phyloP scores from a whole-genome alignment of 1,284 basidiomycete genomes.

The Salmacisia buchloeana region DNA sequence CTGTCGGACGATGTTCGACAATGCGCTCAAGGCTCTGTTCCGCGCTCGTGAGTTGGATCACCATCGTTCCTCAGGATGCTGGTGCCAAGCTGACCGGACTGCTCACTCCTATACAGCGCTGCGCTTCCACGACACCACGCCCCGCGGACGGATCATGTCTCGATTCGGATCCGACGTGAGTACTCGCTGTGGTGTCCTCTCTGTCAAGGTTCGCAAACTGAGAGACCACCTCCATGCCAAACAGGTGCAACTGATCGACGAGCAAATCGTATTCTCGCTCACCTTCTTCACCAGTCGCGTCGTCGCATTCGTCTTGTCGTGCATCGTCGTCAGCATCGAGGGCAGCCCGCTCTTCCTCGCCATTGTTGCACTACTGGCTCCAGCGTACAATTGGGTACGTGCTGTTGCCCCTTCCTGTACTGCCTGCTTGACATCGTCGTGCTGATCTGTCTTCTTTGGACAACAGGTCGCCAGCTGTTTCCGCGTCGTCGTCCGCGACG shows the following conservation, averaged over 20 bases:
- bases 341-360: background rate
- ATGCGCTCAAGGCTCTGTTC: background rate
- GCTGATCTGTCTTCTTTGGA: background rate
- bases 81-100: no score
- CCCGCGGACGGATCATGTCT: background rate
- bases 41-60: no score
- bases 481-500: background rate
- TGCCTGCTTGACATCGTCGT: background rate
- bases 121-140: slow-evolving; percentile 2
- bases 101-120: no score
- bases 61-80: no score
- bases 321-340: background rate
- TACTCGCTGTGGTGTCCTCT: background rate
- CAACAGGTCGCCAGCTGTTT: background rate
- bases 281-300: background rate
- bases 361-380: background rate
- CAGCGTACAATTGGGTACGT: background rate
- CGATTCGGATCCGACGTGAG: slow-evolving; percentile 2
- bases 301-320: background rate
- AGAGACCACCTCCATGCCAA: background rate
- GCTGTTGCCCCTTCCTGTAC: no score
- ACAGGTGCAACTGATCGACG: background rate
- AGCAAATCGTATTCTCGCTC: background rate
- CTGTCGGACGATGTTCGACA: background rate
- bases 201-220: background rate